A percentile compares a stretch with the other conserved stretches of the same genome.
Evolutionary conservation across 2,329 filamentous ascomycete genomes (phyloP).

Genomic region (Exophiala alcalophila): DNA sequence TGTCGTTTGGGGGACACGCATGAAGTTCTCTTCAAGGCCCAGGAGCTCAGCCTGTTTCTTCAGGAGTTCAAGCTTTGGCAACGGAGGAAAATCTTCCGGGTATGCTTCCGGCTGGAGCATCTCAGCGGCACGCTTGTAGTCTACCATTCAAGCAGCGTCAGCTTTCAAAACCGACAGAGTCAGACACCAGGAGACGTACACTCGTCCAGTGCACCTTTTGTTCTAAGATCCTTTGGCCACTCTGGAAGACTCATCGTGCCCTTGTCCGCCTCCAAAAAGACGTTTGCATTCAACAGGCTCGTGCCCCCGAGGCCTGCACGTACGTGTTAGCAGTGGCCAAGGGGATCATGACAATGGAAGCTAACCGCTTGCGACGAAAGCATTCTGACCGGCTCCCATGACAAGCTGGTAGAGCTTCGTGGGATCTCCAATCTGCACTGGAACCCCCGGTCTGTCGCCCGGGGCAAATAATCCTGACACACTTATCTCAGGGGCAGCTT

Average conservation of each 20-base stretch:
- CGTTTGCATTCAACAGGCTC: slow-evolving; percentile 35
- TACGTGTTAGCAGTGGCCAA: background rate
- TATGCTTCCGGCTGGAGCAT: slow-evolving; percentile 14
- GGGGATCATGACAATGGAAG: too few relatives aligned
- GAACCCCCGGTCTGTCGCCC: background rate
- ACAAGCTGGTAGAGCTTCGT: slow-evolving; percentile 35
- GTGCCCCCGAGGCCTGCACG: slow-evolving; percentile 35
- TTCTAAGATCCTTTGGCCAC: slow-evolving; percentile 8
- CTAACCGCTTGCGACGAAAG: slow-evolving; percentile 32
- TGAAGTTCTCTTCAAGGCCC: slow-evolving; percentile 5
- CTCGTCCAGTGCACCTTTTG: slow-evolving; percentile 2
- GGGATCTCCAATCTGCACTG: slow-evolving; percentile 21
- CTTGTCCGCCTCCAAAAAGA: slow-evolving; percentile 33
- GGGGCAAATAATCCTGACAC: slow-evolving; percentile 24
- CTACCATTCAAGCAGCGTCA: background rate
- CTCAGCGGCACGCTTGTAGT: slow-evolving; percentile 6
- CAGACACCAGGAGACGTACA: background rate
- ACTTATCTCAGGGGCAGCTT: slow-evolving; percentile 30
- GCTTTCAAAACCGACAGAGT: background rate
- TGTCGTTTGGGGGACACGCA: slow-evolving; percentile 12
- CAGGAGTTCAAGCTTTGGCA: slow-evolving; percentile 6
- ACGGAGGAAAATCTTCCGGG: slow-evolving; percentile 11
- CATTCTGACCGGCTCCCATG: slow-evolving; percentile 33
- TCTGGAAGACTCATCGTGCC: slow-evolving; percentile 5
- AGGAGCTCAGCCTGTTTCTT: slow-evolving; percentile 8